These are phyloP conservation scores for Pichia deserticola DNA, from an alignment of 805 yeast genomes.

Conservation along the genomic window DNA sequence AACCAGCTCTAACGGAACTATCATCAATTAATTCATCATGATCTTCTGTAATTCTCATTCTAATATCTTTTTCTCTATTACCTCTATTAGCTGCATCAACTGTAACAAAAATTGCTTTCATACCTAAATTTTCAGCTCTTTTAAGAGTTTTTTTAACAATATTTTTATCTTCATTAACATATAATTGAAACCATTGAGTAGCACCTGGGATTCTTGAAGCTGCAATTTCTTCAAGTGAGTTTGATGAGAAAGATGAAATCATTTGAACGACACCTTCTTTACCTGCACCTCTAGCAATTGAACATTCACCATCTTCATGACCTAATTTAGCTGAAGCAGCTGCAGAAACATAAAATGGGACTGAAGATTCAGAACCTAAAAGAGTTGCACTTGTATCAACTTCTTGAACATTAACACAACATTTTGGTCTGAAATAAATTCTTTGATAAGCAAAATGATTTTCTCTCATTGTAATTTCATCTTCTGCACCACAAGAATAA, in stretches of 20 bases:
- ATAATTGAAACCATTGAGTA: slow-evolving; percentile 82
- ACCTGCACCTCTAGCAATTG: slow-evolving; percentile 76
- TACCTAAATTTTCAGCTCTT: slow-evolving; percentile 22
- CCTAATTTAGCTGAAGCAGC: slow-evolving; percentile 90
- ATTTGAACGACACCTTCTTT: slow-evolving; percentile 68
- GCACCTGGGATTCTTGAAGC: slow-evolving; percentile 60
- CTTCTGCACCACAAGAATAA: slow-evolving; percentile 87
- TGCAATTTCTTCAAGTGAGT: slow-evolving; percentile 78
- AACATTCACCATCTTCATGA: slow-evolving; percentile 87
- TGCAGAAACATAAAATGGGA: slow-evolving; percentile 85
- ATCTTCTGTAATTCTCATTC: slow-evolving; percentile 30
- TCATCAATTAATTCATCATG: slow-evolving; percentile 37
- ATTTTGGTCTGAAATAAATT: slow-evolving; percentile 77
- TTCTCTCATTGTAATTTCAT: slow-evolving; percentile 82
- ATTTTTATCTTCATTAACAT: slow-evolving; percentile 56
- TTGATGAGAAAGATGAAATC: slow-evolving; percentile 89
- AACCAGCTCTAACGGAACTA: slow-evolving; percentile 57
- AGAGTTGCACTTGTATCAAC: slow-evolving; percentile 65
- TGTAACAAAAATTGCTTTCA: slow-evolving; percentile 77
- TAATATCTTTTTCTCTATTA: slow-evolving; percentile 64
- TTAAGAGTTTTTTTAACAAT: slow-evolving; percentile 28
- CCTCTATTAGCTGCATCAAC: slow-evolving; percentile 93
- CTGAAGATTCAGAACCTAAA: slow-evolving; percentile 60
- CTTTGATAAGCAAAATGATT: slow-evolving; percentile 86
- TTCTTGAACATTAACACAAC: slow-evolving; percentile 69